Percentiles rank a stretch among this genome's conserved stretches.
phyloP scores from a whole-genome alignment of 78 protist species.

The Dictyostelium capitatum region DNA sequence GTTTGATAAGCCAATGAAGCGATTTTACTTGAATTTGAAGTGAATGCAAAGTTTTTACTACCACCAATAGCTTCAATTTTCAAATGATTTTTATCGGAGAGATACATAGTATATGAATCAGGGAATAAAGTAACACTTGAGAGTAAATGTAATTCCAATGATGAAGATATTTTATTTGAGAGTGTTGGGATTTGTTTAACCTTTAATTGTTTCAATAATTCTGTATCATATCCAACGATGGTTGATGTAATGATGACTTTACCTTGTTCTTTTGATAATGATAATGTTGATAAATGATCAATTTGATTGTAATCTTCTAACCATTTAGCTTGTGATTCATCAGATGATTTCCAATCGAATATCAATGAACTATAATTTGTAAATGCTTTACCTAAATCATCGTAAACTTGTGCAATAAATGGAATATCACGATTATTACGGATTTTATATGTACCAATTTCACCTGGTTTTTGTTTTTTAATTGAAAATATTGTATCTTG shows the following conservation, averaged over 20 bases:
- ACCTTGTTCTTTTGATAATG: conserved; percentile 27
- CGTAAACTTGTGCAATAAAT: conserved; percentile 37
- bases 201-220: not conserved
- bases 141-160: conserved; percentile 37
- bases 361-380: conserved; percentile 58
- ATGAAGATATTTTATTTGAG: not conserved
- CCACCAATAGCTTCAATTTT: conserved; percentile 67
- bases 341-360: conserved; percentile 49
- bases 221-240: conserved; percentile 47
- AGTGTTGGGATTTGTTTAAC: not conserved
- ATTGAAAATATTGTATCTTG: conserved; percentile 18
- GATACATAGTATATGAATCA: not conserved
- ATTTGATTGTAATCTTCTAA: not conserved
- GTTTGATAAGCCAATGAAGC: conserved; percentile 15
- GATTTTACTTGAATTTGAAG: conserved; percentile 35
- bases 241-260: not conserved
- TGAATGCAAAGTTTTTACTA: conserved; percentile 45
- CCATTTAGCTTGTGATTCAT: conserved; percentile 9
- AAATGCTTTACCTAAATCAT: conserved; percentile 40
- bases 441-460: conserved; percentile 25
- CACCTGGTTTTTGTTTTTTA: conserved; percentile 26
- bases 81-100: conserved; percentile 31
- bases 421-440: conserved; percentile 68
- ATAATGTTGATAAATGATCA: conserved; percentile 18
- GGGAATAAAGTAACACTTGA: conserved; percentile 47